Conservation (phyloP, 768 basidiomycete species). For the Tremella yokohamensis region DNA sequence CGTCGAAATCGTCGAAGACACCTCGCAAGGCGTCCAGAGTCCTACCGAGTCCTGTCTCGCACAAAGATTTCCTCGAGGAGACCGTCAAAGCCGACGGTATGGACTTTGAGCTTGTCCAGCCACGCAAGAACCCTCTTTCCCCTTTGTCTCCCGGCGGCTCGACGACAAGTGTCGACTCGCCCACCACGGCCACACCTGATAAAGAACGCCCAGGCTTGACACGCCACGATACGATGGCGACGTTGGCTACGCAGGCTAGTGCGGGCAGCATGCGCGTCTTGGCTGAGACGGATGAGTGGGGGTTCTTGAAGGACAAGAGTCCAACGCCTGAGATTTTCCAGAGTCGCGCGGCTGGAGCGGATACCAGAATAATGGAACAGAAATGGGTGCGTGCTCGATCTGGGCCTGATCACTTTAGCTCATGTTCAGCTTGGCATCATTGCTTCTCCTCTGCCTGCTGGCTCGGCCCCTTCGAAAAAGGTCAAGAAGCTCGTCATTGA, state of each 20-base stretch:
- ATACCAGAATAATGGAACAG: constrained; percentile 36
- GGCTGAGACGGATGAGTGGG: constrained; percentile 47
- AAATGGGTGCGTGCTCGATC: constrained; percentile 36
- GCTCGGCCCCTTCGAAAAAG: constrained; percentile 34
- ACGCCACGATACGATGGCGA: constrained; percentile 1
- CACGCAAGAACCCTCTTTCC: constrained; percentile 13
- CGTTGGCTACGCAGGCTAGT: background rate
- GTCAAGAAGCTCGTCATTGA: constrained; percentile 42
- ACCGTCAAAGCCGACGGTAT: constrained; percentile 45
- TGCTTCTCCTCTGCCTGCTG: constrained; percentile 25
- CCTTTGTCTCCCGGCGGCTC: background rate
- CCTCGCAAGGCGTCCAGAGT: constrained; percentile 18
- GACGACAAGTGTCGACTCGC: background rate
- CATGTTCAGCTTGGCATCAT: constrained; percentile 37
- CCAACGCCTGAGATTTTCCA: constrained; percentile 43
- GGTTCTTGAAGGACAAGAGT: constrained; percentile 39
- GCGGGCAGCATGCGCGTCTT: constrained; percentile 16
- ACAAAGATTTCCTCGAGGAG: constrained; percentile 42
- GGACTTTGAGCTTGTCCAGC: constrained; percentile 44
- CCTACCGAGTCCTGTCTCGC: constrained; percentile 31
- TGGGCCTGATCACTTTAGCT: background rate
- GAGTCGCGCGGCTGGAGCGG: constrained; percentile 21
- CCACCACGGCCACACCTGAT: background rate
- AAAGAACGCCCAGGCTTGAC: background rate
- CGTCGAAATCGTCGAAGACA: constrained; percentile 21